Base-by-base conservation (phyloP, 2,329 filamentous ascomycete species). In the Lachnellula suecica region DNA sequence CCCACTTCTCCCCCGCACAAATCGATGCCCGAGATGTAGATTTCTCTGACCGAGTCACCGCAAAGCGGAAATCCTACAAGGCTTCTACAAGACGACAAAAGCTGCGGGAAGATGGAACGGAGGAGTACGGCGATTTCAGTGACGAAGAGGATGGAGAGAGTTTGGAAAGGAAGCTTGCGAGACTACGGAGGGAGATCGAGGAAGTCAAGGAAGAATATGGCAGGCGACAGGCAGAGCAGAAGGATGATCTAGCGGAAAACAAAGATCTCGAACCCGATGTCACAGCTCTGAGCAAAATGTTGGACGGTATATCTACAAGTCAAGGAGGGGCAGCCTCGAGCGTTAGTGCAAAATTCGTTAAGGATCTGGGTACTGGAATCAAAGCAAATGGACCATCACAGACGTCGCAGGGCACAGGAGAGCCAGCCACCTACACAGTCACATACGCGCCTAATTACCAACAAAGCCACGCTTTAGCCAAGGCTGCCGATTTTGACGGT, bases 11-110 rank as follows among this genome's bases (percentile, higher is more conserved):
- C 49, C 85, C 89, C 2, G 78, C 88, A 9, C 80, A 83, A 37
- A 83, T 96, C 27, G 88, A 96, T 66, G 86, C 91, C 5, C 79
- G 81, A 47, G 84, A 87, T 20, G 89, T 88, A 22, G 90, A 97
- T 70, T 94, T 97, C 69, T 96, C 92, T 2, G 92, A 97, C 70
- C 87, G 92, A 48, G 85, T 97, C 34, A 85, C 84, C 53, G 84
- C 84, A 43, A 93, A 93, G 70, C 83, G 89, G 57, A 90, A 88
- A 70, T 90, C 90, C 22, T 97, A 97, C 74, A 85, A 84, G 60
- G 85, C 85, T 31, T 86, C 87, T 6, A 89, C 79, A 44, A 81
- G 87, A 45, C 81, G 84, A 53, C 81, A 85, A 58, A 79, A 82
- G 47, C 79, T 84, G 51, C 72, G 84, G 38, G 73, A 83, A 51